phyloP scores from a whole-genome alignment of 2,329 filamentous ascomycete species.

The Ploettnerulaceae sp. region DNA sequence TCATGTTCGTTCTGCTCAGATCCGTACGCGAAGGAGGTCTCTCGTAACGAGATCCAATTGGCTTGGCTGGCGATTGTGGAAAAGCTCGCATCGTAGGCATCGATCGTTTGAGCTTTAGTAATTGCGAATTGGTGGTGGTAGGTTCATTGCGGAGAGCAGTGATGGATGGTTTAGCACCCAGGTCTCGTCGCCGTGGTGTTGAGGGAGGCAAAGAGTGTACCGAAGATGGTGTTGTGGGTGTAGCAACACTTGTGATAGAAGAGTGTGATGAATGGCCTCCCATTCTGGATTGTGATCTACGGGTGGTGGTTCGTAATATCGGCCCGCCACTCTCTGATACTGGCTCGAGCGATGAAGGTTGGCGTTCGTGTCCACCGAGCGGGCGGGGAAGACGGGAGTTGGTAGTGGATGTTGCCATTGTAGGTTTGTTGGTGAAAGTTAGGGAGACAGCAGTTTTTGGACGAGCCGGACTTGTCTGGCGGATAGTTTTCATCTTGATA shows the following conservation, averaged over 20 bases:
- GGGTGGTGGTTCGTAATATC: slow-evolving; percentile 51
- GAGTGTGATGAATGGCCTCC: slow-evolving; percentile 65
- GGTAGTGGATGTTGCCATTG: slow-evolving; percentile 37
- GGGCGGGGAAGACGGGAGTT: slow-evolving; percentile 76
- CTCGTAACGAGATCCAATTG: slow-evolving; percentile 45
- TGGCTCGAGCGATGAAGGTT: slow-evolving; percentile 76
- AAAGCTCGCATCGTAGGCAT: slow-evolving; percentile 52
- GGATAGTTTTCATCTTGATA: slow-evolving; percentile 74
- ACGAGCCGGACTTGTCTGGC: slow-evolving; percentile 64
- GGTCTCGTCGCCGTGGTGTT: slow-evolving; percentile 57
- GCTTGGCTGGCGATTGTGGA: slow-evolving; percentile 48
- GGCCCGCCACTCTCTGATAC: slow-evolving; percentile 85
- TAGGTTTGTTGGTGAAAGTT: slow-evolving; percentile 82
- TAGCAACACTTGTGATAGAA: slow-evolving; percentile 59
- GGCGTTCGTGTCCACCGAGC: slow-evolving; percentile 60
- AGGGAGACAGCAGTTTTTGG: slow-evolving; percentile 75
- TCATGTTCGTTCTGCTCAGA: slow-evolving; percentile 44
- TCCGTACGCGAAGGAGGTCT: slow-evolving; percentile 58
- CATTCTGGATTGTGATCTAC: slow-evolving; percentile 62
- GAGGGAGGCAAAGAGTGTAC: slow-evolving; percentile 49
- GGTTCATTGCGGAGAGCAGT: slow-evolving; percentile 53
- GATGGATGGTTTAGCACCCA: slow-evolving; percentile 51
- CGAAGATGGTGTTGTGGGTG: slow-evolving; percentile 55
- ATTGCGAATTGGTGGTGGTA: slow-evolving; percentile 61
- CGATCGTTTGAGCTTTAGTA: slow-evolving; percentile 61